These are phyloP conservation scores for Ophiocordyceps camponoti-saundersi DNA, from an alignment of 2,329 filamentous ascomycete species.

Conservation along the genomic window DNA sequence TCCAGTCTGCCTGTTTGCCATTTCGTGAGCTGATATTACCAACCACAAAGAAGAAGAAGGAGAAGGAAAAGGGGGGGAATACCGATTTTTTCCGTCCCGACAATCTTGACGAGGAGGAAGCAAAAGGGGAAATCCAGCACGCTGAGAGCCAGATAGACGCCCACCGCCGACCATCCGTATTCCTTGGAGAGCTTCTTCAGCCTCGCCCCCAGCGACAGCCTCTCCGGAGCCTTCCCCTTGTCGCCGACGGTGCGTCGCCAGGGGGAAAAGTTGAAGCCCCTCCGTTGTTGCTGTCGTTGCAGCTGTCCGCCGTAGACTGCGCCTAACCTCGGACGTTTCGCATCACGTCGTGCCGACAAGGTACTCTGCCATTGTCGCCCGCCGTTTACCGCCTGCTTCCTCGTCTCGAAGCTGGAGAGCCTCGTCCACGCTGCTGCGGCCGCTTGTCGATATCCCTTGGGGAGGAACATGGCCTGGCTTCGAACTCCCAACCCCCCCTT, in stretches of 20 bases:
- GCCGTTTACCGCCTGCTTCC: slow-evolving; percentile 3
- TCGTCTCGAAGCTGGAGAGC: slow-evolving; percentile 11
- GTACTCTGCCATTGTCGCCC: background rate
- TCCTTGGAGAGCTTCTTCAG: slow-evolving; percentile 75
- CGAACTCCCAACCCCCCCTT: too few relatives aligned
- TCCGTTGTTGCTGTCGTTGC: slow-evolving; percentile 2
- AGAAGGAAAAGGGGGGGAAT: slow-evolving; percentile 12
- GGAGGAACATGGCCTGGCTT: background rate
- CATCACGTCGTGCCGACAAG: slow-evolving; percentile 1
- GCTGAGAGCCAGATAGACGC: slow-evolving; percentile 74
- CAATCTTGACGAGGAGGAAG: slow-evolving; percentile 67
- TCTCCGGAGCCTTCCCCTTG: slow-evolving; percentile 6
- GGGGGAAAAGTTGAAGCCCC: slow-evolving; percentile 16
- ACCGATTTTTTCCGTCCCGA: slow-evolving; percentile 80
- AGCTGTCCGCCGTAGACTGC: too few relatives aligned
- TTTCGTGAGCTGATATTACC: background rate
- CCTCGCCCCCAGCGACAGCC: slow-evolving; percentile 44
- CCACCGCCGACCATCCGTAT: slow-evolving; percentile 85
- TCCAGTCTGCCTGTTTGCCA: slow-evolving; percentile 38
- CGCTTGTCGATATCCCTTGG: background rate
- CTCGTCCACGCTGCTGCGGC: slow-evolving; percentile 3
- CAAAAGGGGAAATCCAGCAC: slow-evolving; percentile 89
- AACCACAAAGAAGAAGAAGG: background rate
- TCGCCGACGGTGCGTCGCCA: slow-evolving; percentile 11
- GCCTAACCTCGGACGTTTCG: background rate